Conservation (phyloP, 225 moss, liverwort and hornwort genomes). For the Bryoerythrophyllum caledonicum region DNA sequence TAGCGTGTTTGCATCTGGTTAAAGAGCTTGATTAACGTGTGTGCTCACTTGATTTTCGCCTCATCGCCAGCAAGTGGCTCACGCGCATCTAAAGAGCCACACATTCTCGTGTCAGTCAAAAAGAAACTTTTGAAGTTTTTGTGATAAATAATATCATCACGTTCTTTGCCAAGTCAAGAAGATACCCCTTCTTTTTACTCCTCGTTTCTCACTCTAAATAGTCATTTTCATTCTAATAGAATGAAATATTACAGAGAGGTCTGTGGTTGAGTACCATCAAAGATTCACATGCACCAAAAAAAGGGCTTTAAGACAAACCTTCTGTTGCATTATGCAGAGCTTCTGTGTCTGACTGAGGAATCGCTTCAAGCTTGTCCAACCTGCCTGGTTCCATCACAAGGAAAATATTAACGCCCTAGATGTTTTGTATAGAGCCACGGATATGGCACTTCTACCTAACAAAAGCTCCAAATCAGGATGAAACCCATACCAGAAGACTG, state of each 20-base stretch:
- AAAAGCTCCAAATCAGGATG: too few relatives aligned
- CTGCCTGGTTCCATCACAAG: slow-evolving; percentile 30
- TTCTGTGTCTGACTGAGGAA: slow-evolving; percentile 44
- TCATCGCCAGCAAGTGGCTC: slow-evolving; percentile 33
- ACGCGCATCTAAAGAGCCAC: slow-evolving; percentile 26
- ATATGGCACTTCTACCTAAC: too few relatives aligned
- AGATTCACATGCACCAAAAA: not conserved
- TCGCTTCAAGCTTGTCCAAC: slow-evolving; percentile 31
- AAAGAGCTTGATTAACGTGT: slow-evolving; percentile 1
- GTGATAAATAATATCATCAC: too few relatives aligned
- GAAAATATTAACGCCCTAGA: slow-evolving; percentile 2
- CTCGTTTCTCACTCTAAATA: too few relatives aligned
- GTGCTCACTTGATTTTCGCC: slow-evolving; percentile 30
- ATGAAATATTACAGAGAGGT: not conserved
- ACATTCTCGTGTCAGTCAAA: slow-evolving; percentile 17
- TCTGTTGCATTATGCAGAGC: slow-evolving; percentile 15
- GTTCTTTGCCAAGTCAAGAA: too few relatives aligned
- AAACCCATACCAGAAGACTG: not conserved
- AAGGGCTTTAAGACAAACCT: slow-evolving; percentile 28
- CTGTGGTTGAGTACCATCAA: not conserved
- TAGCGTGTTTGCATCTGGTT: not conserved
- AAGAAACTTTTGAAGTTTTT: not conserved
- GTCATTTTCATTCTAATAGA: not conserved
- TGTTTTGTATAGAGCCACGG: too few relatives aligned
- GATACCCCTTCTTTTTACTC: too few relatives aligned